Evolutionary conservation across 768 basidiomycete genomes (phyloP).

Genomic region (Saitozyma podzolica): DNA sequence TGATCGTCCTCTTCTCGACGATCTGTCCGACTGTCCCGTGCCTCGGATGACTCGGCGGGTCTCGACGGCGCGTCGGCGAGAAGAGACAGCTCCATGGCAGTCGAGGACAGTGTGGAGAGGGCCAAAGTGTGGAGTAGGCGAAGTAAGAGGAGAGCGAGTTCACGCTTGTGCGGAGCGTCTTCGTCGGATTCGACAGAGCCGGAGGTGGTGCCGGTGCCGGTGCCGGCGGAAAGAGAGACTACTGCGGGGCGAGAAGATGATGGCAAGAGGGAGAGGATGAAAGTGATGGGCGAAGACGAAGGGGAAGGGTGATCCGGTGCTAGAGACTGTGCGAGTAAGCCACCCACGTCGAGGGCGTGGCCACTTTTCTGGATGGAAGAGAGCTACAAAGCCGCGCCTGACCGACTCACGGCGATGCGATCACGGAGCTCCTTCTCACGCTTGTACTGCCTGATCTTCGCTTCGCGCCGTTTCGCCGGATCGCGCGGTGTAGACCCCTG

Average conservation of each 20-base stretch:
- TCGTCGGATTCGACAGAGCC: conserved; percentile 41
- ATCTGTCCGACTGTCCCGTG: conserved; percentile 3
- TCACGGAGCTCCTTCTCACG: conserved; percentile 76
- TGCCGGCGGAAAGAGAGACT: background rate
- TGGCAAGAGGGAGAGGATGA: conserved; percentile 36
- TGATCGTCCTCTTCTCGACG: conserved; percentile 54
- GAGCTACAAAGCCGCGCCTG: no score
- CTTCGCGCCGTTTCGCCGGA: conserved; percentile 70
- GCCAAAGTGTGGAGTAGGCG: conserved; percentile 72
- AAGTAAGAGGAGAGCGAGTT: conserved; percentile 68
- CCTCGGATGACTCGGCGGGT: background rate
- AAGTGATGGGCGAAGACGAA: conserved; percentile 25
- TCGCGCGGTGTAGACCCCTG: conserved; percentile 54
- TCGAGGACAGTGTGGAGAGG: conserved; percentile 65
- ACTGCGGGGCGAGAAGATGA: conserved; percentile 4
- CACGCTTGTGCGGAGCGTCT: conserved; percentile 30
- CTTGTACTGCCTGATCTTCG: conserved; percentile 88
- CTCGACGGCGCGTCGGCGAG: conserved; percentile 53
- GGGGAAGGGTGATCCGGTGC: no score
- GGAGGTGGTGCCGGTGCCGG: conserved; percentile 6
- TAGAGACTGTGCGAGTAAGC: no score
- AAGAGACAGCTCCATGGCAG: conserved; percentile 71
- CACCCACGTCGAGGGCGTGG: no score
- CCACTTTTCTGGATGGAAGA: no score
- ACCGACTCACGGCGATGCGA: conserved; percentile 64